These are phyloP conservation scores for Glaciozyma martinii DNA, from an alignment of 768 basidiomycete species.

Conservation along the genomic window DNA sequence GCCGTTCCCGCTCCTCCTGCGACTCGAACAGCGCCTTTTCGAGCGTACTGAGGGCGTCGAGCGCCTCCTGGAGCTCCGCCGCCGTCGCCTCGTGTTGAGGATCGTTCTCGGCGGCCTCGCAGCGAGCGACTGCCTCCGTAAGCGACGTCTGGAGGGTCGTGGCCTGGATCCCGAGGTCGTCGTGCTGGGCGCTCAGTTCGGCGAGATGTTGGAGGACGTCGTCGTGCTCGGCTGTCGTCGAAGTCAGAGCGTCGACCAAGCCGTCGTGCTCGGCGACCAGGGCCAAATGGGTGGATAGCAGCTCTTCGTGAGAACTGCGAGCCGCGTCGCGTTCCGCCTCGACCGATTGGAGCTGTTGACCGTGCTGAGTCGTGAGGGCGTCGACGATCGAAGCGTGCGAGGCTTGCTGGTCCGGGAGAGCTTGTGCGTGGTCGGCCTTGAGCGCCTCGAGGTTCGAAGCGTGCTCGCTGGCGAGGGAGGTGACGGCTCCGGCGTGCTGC, in stretches of 20 bases:
- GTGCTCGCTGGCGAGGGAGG: conserved; percentile 20
- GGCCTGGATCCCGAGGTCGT: conserved; percentile 5
- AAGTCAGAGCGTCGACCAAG: neutral
- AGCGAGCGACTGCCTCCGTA: conserved; percentile 1
- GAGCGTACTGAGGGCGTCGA: conserved; percentile 24
- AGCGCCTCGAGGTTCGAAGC: neutral
- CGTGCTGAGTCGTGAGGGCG: conserved; percentile 40
- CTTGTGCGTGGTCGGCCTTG: neutral
- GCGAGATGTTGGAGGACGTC: conserved; percentile 7
- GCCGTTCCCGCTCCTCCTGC: conserved; percentile 31
- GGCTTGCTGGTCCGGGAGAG: conserved; percentile 40
- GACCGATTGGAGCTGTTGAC: conserved; percentile 30
- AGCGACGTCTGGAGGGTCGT: conserved; percentile 12
- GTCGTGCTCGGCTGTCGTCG: neutral
- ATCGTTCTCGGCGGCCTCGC: neutral
- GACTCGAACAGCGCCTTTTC: conserved; percentile 31
- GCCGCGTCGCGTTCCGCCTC: conserved; percentile 46
- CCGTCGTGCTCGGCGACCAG: neutral
- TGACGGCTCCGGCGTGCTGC: conserved; percentile 24
- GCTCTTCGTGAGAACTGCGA: conserved; percentile 43
- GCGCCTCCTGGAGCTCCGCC: conserved; percentile 27
- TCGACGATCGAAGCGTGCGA: conserved; percentile 40
- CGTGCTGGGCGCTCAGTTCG: conserved; percentile 10
- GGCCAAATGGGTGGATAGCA: conserved; percentile 36
- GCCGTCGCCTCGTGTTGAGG: neutral